Conservation (phyloP, 768 basidiomycete genomes). For the Agaricus sinodeliciosus region DNA sequence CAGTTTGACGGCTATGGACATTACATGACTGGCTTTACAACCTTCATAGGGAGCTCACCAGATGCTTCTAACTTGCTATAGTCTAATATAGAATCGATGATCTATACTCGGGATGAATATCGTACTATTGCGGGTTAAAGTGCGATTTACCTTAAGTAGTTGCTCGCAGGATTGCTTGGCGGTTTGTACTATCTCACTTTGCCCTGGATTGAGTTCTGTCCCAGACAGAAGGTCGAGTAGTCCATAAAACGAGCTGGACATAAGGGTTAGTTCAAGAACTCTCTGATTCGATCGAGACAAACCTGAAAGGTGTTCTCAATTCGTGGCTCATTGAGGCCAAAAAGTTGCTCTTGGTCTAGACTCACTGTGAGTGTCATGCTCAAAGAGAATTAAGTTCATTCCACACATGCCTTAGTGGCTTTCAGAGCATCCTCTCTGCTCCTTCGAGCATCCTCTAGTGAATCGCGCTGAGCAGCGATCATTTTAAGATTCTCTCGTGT, state of each 20-base stretch:
- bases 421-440: slow-evolving; percentile 70
- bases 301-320: slow-evolving; percentile 73
- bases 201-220: slow-evolving; percentile 61
- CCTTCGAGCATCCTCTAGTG: slow-evolving; percentile 60
- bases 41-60: slow-evolving; percentile 26
- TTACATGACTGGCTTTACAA: neutral
- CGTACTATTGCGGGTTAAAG: neutral
- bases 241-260: slow-evolving; percentile 63
- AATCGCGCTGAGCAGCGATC: slow-evolving; percentile 67
- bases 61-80: slow-evolving; percentile 78
- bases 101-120: slow-evolving; percentile 29
- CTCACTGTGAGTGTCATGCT: no score
- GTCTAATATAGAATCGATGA: slow-evolving; percentile 74
- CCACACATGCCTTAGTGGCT: slow-evolving; percentile 51
- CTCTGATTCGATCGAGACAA: neutral
- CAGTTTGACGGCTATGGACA: slow-evolving; percentile 52
- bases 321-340: slow-evolving; percentile 76
- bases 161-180: slow-evolving; percentile 76
- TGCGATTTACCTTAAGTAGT: slow-evolving; percentile 46
- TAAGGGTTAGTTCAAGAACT: neutral
- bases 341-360: slow-evolving; percentile 68
- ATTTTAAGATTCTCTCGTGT: slow-evolving; percentile 71
- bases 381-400: neutral
- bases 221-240: slow-evolving; percentile 67
- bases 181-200: slow-evolving; percentile 75